These are phyloP conservation scores for Mortierella sp. DNA, from an alignment of 371 early-diverging fungal species.

Conservation along the genomic window DNA sequence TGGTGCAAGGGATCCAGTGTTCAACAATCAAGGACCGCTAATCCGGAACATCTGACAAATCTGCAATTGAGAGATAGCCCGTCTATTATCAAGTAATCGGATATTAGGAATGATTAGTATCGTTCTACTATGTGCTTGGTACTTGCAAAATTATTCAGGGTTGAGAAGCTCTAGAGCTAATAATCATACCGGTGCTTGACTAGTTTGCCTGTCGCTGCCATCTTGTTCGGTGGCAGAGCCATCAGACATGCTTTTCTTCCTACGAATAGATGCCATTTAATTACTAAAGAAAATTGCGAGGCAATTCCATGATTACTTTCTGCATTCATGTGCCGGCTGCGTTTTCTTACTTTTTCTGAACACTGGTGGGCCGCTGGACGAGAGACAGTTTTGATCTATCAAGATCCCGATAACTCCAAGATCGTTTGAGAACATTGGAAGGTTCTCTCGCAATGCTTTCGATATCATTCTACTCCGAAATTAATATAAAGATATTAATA, in stretches of 20 bases:
- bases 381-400: constrained; percentile 9
- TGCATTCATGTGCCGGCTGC: no score
- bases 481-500: neutral
- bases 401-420: constrained; percentile 16
- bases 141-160: no score
- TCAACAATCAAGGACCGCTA: no score
- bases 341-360: constrained; percentile 17
- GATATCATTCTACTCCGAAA: constrained; percentile 12
- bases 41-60: no score
- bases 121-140: no score
- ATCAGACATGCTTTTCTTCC: constrained; percentile 3
- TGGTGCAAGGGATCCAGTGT: no score
- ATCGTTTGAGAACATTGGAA: constrained; percentile 22
- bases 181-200: no score
- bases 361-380: constrained; percentile 11
- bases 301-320: no score
- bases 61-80: no score
- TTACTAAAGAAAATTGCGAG: constrained; percentile 3
- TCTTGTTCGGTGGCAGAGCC: constrained; percentile 10
- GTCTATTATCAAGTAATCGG: no score
- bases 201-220: neutral
- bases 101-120: no score
- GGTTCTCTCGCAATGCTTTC: constrained; percentile 14
- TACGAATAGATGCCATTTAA: constrained; percentile 12
- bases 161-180: no score